Base-by-base conservation (phyloP, 257 asterid genomes). In the Lantana camara region DNA sequence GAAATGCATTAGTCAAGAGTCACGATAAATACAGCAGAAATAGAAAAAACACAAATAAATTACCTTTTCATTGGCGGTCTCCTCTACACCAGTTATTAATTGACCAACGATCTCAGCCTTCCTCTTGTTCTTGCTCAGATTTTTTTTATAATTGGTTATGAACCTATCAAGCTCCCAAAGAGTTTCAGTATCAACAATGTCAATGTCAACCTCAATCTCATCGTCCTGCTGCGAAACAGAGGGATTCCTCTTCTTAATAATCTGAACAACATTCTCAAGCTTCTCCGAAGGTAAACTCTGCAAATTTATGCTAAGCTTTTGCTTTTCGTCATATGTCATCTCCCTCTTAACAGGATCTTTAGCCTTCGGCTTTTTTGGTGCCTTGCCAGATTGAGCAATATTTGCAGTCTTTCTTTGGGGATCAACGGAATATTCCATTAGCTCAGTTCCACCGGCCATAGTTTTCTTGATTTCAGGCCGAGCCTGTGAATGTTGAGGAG, bases 101-200 rank as follows among this genome's bases (percentile, higher is more conserved):
- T 73, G 86, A 77, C 60, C 76, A 52, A 69, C 77, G 66, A 52
- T 75, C 60, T 85, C 95, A 50, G 80, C 80, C 67, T 80, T 75
- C 69, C 87, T 77, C 77, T 82, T 88, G 78, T 77, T 83, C 88
- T 91, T 91, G 87, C 79, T 84, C 80, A 81, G 48, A 67, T 80
- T 82, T 85, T 85, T 91, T 73, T 81, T 84, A 73, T 73, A 84
- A 75, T 91, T 85, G 37, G 92, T 79, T 63, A 90, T 77, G 83
- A 87, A 90, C 79, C 97, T 82, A 72, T 90, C 97, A 44, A 90
- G 96, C 86, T 90, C 97, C 97, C 97, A 90, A 52, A 90, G 89
- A 66, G 97, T 90, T 76, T 90, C 97, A 7, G 90, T 83, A 75
- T 90, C 97, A 53, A 91, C 93, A 66, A 78, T 82, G 69, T 91